Percentiles rank a stretch among this genome's conserved stretches.
phyloP scores from a whole-genome alignment of 768 basidiomycete genomes.

The Leucosporidium creatinivorum region DNA sequence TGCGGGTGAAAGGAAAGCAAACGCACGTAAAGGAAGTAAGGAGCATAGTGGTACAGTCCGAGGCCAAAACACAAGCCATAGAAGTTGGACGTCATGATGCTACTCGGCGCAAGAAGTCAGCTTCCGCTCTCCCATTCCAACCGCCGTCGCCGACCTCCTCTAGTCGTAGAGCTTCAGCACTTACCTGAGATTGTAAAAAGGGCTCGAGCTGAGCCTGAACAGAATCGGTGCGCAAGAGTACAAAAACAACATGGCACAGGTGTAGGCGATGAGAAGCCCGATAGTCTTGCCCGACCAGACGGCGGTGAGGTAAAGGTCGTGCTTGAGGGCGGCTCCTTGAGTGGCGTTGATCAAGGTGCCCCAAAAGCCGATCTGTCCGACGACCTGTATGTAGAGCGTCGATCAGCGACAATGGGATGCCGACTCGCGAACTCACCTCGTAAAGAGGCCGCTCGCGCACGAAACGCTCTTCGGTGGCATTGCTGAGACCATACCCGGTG shows the following conservation, averaged over 20 bases:
- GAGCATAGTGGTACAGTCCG: conserved; percentile 29
- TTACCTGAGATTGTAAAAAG: conserved; percentile 35
- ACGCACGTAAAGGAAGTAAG: conserved; percentile 37
- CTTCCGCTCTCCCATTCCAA: neutral
- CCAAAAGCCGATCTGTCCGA: conserved; percentile 38
- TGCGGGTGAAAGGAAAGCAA: neutral
- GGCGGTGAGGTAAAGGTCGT: conserved; percentile 23
- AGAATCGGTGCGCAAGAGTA: conserved; percentile 33
- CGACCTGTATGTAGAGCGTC: conserved; percentile 8
- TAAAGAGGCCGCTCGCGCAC: conserved; percentile 35
- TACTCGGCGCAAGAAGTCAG: neutral
- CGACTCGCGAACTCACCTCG: conserved; percentile 33
- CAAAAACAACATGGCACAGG: conserved; percentile 32
- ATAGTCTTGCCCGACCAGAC: conserved; percentile 32
- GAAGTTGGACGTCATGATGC: conserved; percentile 31
- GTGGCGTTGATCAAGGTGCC: conserved; percentile 33
- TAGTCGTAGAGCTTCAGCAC: neutral
- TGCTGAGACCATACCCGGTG: conserved; percentile 32
- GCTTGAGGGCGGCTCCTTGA: conserved; percentile 34
- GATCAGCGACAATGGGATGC: neutral
- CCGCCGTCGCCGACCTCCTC: neutral
- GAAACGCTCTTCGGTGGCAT: conserved; percentile 36
- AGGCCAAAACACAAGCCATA: conserved; percentile 25
- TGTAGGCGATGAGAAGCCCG: conserved; percentile 33
- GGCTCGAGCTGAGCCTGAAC: conserved; percentile 23